A percentile compares a stretch with the other conserved stretches of the same genome.
Evolutionary conservation across 2,329 filamentous ascomycete genomes (phyloP).

Genomic region (Colletotrichum destructivum): DNA sequence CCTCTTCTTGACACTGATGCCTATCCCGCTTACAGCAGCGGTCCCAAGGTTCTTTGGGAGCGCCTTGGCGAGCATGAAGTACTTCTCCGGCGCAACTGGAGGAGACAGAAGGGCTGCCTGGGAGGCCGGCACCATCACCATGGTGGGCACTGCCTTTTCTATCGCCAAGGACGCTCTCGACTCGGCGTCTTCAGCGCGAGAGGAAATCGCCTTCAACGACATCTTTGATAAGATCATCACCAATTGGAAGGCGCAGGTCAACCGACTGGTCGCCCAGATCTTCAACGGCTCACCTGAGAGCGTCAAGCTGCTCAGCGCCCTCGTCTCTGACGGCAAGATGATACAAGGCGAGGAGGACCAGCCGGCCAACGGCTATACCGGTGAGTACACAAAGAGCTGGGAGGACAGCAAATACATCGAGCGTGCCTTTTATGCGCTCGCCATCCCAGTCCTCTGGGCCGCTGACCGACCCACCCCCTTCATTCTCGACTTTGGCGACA

Average conservation of each 20-base stretch:
- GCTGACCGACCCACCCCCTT: conserved; percentile 29
- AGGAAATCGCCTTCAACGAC: neutral
- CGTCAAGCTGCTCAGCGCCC: neutral
- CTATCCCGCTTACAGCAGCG: conserved; percentile 3
- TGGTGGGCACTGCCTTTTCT: neutral
- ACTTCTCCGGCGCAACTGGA: conserved; percentile 6
- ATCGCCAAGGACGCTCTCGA: conserved; percentile 6
- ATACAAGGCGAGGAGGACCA: neutral
- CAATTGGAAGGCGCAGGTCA: conserved; percentile 11
- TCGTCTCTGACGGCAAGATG: conserved; percentile 20
- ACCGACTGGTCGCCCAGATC: neutral
- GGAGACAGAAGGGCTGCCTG: neutral
- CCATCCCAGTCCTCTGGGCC: conserved; percentile 25
- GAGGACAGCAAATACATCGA: neutral
- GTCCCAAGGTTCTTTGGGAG: conserved; percentile 12
- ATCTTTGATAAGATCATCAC: conserved; percentile 3
- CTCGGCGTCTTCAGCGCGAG: no score
- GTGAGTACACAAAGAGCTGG: conserved; percentile 7
- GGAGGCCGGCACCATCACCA: neutral
- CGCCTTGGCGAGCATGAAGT: neutral
- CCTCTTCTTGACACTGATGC: conserved; percentile 1
- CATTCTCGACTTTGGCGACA: conserved; percentile 24
- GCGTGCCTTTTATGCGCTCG: conserved; percentile 23
- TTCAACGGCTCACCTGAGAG: neutral
- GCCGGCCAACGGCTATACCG: neutral